Base-by-base conservation (phyloP, 2,329 filamentous ascomycete genomes). In the Calonectria naviculata region DNA sequence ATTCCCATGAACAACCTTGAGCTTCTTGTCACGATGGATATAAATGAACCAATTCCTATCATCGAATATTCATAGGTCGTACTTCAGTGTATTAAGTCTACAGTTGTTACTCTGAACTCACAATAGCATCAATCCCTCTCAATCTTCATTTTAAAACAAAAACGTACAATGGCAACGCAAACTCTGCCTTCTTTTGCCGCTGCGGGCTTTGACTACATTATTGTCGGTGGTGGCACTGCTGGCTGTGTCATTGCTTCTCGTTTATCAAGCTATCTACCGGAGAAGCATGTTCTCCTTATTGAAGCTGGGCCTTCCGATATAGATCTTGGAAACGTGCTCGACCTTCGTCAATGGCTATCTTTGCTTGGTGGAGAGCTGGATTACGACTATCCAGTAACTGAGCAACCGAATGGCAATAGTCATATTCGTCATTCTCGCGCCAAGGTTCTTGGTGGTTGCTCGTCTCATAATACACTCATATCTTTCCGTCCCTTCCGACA, bases 361-460 rank as follows among this genome's bases (percentile, higher is more conserved):
- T 86, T 96, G 62, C 89, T 96, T 24, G 94, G 94, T 72, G 93
- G 93, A 78, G 90, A 95, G 81, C 88, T 96, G 65, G 94, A 96
- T 83, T 95, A 94, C 83, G 93, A 95, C 83, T 96, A 96, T 84
- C 89, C 89, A 76, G 95, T 93, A 24, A 93, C 91, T 60, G 93
- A 95, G 83, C 94, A 96, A 12, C 21, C 56, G 2, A 77, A 84
- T 89, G 93, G 93, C 79, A 96, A 96, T 85, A 95, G 93, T 46
- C 88, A 93, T 84, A 95, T 96, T 83, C 90, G 93, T 71, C 93
- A 95, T 85, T 95, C 94, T 17, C 91, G 94, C 72, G 94, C 93
- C 69, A 95, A 95, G 85, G 93, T 95, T n/a, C 87, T 96, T 21
- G 94, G 94, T 76, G 94, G 94, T 72, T 96, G 94, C 86, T 95